A percentile compares a stretch with the other conserved stretches of the same genome.
Evolutionary conservation across 2,329 filamentous ascomycete species (phyloP).

Genomic region (Lanzia echinophila): DNA sequence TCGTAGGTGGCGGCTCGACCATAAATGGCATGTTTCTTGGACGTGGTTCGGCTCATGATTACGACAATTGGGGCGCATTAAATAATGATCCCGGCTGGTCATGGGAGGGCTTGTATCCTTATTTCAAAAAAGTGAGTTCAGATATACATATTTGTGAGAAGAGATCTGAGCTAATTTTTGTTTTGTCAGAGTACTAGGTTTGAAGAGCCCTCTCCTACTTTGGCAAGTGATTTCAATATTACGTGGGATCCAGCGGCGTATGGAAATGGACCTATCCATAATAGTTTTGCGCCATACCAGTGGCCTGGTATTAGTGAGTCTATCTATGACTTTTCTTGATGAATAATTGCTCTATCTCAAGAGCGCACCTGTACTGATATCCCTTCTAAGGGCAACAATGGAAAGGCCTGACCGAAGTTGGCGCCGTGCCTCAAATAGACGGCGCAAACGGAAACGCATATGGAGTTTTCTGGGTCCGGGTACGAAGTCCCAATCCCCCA

Average conservation of each 20-base stretch:
- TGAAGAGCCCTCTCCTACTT: conserved; percentile 26
- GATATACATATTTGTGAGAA: background rate
- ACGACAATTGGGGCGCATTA: conserved; percentile 43
- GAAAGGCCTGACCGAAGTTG: background rate
- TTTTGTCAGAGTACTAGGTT: conserved; percentile 32
- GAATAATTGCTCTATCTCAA: background rate
- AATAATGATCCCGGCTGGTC: conserved; percentile 41
- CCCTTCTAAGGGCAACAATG: background rate
- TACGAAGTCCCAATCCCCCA: background rate
- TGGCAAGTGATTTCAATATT: conserved; percentile 32
- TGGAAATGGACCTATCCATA: conserved; percentile 44
- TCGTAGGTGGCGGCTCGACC: conserved; percentile 39
- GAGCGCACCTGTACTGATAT: background rate
- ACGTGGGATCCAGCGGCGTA: conserved; percentile 34
- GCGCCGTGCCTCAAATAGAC: background rate
- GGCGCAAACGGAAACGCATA: conserved; percentile 2
- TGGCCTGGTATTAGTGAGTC: background rate
- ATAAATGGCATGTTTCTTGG: conserved; percentile 29
- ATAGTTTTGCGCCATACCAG: conserved; percentile 31
- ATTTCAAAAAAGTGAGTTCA: conserved; percentile 37
- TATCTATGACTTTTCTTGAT: background rate
- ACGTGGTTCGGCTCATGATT: conserved; percentile 23
- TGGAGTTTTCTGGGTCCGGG: conserved; percentile 12
- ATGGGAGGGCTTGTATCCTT: conserved; percentile 43
- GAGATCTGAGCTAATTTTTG: background rate